These are phyloP conservation scores for Mortierella polycephala DNA, from an alignment of 371 early-diverging fungal genomes.

Conservation along the genomic window DNA sequence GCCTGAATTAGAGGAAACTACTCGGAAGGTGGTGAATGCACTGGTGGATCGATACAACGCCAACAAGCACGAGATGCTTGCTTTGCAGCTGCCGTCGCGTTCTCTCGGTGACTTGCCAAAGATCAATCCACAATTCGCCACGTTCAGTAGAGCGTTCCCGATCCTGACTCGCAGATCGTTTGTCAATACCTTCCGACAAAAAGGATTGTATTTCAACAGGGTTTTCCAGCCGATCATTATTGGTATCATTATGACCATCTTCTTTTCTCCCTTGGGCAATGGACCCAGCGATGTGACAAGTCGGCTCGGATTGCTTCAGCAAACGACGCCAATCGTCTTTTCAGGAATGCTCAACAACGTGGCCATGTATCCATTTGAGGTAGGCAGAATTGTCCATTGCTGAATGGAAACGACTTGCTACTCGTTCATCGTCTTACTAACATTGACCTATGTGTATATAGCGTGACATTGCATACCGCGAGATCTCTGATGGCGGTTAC, in stretches of 20 bases:
- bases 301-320: constrained; percentile 46
- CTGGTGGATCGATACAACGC: constrained; percentile 32
- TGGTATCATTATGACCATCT: constrained; percentile 34
- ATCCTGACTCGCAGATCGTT: constrained; percentile 38
- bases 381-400: not conserved
- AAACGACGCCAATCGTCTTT: constrained; percentile 43
- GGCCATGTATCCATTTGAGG: constrained; percentile 51
- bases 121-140: constrained; percentile 37
- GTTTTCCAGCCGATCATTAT: constrained; percentile 28
- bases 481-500: constrained; percentile 50
- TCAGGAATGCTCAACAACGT: constrained; percentile 53
- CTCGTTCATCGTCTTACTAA: no score
- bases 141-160: constrained; percentile 37
- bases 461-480: constrained; percentile 50
- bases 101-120: constrained; percentile 26
- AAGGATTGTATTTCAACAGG: constrained; percentile 45
- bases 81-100: constrained; percentile 17
- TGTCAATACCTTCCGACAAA: constrained; percentile 48
- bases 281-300: constrained; percentile 23
- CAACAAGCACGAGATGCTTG: constrained; percentile 36
- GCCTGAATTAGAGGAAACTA: constrained; percentile 22
- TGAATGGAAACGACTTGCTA: no score
- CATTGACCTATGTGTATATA: not conserved
- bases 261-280: constrained; percentile 39
- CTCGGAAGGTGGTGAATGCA: constrained; percentile 26